These are phyloP conservation scores for Fusarium solani-melongenae DNA, from an alignment of 2,329 filamentous ascomycete species.

Conservation along the genomic window DNA sequence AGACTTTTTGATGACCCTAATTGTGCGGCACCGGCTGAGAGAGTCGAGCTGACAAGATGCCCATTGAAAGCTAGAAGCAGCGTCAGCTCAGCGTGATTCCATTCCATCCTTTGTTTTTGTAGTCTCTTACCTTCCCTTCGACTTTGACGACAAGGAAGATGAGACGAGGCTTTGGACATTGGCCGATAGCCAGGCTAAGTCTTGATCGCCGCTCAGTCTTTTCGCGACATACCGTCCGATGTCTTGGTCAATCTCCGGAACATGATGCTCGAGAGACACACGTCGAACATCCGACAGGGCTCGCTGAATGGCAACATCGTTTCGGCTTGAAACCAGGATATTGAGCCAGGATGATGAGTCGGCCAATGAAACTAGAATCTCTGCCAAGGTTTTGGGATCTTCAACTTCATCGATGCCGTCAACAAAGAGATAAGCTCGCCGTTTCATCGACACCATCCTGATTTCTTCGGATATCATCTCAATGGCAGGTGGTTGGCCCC, in stretches of 20 bases:
- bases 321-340: background rate
- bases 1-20: background rate
- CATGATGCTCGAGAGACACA: background rate
- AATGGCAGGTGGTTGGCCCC: background rate
- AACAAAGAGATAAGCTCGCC: background rate
- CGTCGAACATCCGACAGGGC: background rate
- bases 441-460: background rate
- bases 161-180: background rate
- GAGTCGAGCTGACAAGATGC: background rate
- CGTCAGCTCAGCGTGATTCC: background rate
- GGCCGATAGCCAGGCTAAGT: background rate
- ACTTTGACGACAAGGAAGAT: background rate
- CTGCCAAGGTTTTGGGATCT: background rate
- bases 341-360: background rate
- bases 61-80: background rate
- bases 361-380: background rate
- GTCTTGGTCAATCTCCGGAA: background rate
- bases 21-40: background rate
- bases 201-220: background rate
- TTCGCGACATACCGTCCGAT: background rate
- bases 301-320: background rate
- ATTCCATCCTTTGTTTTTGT: background rate
- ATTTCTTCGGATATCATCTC: background rate
- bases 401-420: background rate
- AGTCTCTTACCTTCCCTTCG: background rate